phyloP scores from a whole-genome alignment of 2,329 filamentous ascomycete species.

The Exophiala sp. region DNA sequence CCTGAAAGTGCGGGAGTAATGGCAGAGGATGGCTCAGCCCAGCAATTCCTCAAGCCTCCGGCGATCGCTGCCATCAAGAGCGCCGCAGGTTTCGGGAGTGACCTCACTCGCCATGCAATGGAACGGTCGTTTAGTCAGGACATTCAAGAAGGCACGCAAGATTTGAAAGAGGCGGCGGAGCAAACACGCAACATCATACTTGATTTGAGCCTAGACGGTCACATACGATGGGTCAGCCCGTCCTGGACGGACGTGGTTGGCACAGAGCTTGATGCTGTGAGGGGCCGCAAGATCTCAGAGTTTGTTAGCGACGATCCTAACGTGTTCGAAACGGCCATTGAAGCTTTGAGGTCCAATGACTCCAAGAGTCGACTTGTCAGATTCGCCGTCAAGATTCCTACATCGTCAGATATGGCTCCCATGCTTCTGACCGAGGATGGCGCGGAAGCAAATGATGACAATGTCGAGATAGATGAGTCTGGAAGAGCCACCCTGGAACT shows the following conservation, averaged over 20 bases:
- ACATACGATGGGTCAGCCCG: slow-evolving; percentile 91
- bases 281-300: slow-evolving; percentile 74
- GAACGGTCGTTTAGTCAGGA: slow-evolving; percentile 72
- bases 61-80: slow-evolving; percentile 43
- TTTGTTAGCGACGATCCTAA: slow-evolving; percentile 75
- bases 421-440: slow-evolving; percentile 34
- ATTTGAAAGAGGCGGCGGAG: slow-evolving; percentile 91
- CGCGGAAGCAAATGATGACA: slow-evolving; percentile 31
- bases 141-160: slow-evolving; percentile 88
- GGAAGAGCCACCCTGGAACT: slow-evolving; percentile 60
- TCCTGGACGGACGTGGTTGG: slow-evolving; percentile 95
- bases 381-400: slow-evolving; percentile 69
- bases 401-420: slow-evolving; percentile 61
- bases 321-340: slow-evolving; percentile 77
- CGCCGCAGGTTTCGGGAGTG: slow-evolving; percentile 37
- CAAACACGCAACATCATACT: slow-evolving; percentile 95
- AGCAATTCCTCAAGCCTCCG: slow-evolving; percentile 42
- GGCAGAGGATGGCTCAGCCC: slow-evolving; percentile 40
- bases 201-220: slow-evolving; percentile 85
- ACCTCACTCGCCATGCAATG: slow-evolving; percentile 39
- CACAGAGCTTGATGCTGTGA: slow-evolving; percentile 66
- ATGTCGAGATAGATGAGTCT: slow-evolving; percentile 24
- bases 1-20: slow-evolving; percentile 29
- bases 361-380: slow-evolving; percentile 86
- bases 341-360: slow-evolving; percentile 88